phyloP scores from a whole-genome alignment of 768 basidiomycete species.

The Leccinellum luteum region DNA sequence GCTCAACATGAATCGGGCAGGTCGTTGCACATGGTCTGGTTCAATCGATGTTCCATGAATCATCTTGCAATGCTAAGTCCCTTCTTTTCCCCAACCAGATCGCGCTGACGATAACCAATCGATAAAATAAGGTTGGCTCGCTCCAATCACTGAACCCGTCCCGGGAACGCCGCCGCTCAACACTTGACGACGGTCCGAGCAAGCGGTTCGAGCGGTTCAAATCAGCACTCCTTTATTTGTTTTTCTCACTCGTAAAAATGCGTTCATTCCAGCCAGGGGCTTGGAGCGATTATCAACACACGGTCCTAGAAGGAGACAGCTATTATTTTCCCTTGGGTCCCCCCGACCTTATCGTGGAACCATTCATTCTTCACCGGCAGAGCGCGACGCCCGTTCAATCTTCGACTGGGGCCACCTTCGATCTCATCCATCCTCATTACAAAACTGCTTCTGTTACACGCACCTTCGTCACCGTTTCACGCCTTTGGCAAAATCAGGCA shows the following conservation, averaged over 20 bases:
- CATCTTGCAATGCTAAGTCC: background rate
- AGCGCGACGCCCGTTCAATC: constrained; percentile 15
- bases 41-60: background rate
- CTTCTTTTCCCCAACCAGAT: background rate
- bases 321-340: constrained; percentile 10
- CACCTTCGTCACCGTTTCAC: constrained; percentile 6
- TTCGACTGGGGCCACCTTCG: constrained; percentile 2
- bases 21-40: too few species aligned
- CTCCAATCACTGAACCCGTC: background rate
- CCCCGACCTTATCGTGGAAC: constrained; percentile 23
- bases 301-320: constrained; percentile 9
- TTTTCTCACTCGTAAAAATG: background rate
- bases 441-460: background rate
- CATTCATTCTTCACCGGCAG: constrained; percentile 2
- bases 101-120: background rate
- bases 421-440: constrained; percentile 6
- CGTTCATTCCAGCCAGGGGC: constrained; percentile 3
- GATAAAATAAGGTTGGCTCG: background rate
- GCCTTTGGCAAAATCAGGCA: background rate
- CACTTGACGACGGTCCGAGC: background rate
- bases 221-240: background rate
- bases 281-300: constrained; percentile 13
- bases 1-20: background rate
- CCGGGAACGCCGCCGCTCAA: background rate
- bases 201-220: background rate